Percentiles rank a stretch among this genome's conserved stretches.
Evolutionary conservation across 345 rosid species (phyloP).

Genomic region (Eucalyptus sp.): DNA sequence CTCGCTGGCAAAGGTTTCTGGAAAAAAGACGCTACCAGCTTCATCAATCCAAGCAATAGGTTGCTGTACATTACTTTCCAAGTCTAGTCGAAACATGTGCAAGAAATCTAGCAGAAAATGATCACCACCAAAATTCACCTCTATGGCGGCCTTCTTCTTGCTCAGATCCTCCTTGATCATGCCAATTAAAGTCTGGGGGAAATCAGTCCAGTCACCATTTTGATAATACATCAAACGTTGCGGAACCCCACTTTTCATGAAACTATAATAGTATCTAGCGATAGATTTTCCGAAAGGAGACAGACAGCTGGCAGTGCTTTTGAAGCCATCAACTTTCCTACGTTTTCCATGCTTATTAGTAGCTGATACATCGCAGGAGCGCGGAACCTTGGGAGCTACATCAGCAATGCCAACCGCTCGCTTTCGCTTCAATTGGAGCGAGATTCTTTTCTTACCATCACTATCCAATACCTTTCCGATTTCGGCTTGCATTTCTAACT

Average conservation of each 20-base stretch:
- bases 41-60: conserved; percentile 97
- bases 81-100: conserved; percentile 66
- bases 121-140: conserved; percentile 38
- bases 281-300: conserved; percentile 28
- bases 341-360: conserved; percentile 28
- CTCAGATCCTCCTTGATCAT: conserved; percentile 42
- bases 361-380: conserved; percentile 4
- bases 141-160: conserved; percentile 50
- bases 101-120: conserved; percentile 58
- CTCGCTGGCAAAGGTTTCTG: conserved; percentile 37
- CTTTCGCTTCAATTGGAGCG: not conserved
- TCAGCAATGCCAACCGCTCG: conserved; percentile 16
- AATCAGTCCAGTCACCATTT: conserved; percentile 74
- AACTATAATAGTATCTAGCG: conserved; percentile 54
- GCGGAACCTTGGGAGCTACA: conserved; percentile 6
- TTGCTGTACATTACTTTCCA: conserved; percentile 47
- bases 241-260: conserved; percentile 50
- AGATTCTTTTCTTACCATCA: not conserved
- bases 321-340: conserved; percentile 22
- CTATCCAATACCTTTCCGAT: conserved; percentile 13
- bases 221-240: conserved; percentile 65
- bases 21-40: conserved; percentile 68
- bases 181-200: conserved; percentile 28
- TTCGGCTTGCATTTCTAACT: conserved; percentile 11
- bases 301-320: conserved; percentile 9